Evolutionary conservation across 1,139 yeast genomes (phyloP).

Genomic region (Trichomonascaceae sp.): DNA sequence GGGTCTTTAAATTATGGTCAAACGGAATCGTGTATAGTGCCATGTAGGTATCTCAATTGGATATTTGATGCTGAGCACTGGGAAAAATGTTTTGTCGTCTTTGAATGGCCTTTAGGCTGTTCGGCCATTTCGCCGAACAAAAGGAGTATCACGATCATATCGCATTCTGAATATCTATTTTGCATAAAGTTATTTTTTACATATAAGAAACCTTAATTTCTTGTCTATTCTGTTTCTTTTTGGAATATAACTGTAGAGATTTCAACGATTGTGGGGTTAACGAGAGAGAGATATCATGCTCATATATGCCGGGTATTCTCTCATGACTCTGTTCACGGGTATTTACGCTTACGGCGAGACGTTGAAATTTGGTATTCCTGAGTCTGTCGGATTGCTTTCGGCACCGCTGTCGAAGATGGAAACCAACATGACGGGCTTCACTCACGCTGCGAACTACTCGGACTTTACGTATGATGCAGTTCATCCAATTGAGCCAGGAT

Average conservation of each 20-base stretch:
- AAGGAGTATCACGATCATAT: not conserved
- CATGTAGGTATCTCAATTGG: not conserved
- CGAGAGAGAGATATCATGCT: too few relatives aligned
- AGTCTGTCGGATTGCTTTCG: constrained; percentile 12
- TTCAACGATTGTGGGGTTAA: not conserved
- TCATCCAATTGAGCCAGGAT: constrained; percentile 14
- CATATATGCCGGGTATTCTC: not conserved
- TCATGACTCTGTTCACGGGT: not conserved
- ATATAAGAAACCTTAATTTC: not conserved
- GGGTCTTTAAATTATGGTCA: too few relatives aligned
- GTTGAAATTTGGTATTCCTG: constrained; percentile 10
- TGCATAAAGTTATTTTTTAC: not conserved
- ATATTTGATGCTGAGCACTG: not conserved
- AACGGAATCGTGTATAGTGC: too few relatives aligned
- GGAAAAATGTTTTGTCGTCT: not conserved
- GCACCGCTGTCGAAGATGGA: constrained; percentile 11
- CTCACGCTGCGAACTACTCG: constrained; percentile 3
- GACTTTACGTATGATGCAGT: constrained; percentile 5
- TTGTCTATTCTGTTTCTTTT: not conserved
- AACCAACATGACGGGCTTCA: constrained; percentile 9
- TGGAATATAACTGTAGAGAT: not conserved
- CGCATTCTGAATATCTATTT: not conserved
- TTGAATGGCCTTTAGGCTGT: too few relatives aligned
- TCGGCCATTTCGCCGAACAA: not conserved
- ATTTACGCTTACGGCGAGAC: not conserved